Base-by-base conservation (phyloP, 2,329 filamentous ascomycete genomes). In the Ophiocordyceps camponoti-rufipedis region DNA sequence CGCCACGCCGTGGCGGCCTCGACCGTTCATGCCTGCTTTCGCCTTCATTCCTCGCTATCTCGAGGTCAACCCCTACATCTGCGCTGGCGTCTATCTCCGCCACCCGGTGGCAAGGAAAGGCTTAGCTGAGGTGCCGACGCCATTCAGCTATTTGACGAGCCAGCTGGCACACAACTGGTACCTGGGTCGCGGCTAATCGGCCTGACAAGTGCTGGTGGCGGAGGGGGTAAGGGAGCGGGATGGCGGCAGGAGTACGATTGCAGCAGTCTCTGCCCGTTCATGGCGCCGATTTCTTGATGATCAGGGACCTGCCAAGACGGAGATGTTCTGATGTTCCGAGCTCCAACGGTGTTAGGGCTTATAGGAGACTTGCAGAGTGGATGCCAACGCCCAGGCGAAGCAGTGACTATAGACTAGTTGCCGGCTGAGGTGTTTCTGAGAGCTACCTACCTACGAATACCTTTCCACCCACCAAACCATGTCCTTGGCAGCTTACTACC, bases 1-100 rank as follows among this genome's bases (percentile, higher is more conserved):
- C 60, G 74, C 74, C 5, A 95, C 88, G 2, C 91, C 91, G 12
- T 98, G 91, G 91, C 67, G 73, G 51, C 91, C 91, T 12, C 74
- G 87, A 46, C 74, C 82, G 45, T 96, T 76, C 64, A 93, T 98
- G 84, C 72, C 76, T 44, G 80, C 88, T 0, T 98, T 98, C 63
- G 87, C 88, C 23, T 95, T 94, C 63, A 87, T 98, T 53, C 91
- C 91, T 11, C 72, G 84, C 45, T 98, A 96, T 62, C 75, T 98
- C 49, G 93, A 98, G 67, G 91, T 98, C 54, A 95, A 96, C 70
- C 91, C 94, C 63, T 93, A 88, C 58, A 83, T 96, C 55, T 98
- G 91, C 64, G 82, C 88, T 1, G 91, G 91, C 11, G 87, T 98
- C 39, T 98, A 98, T 62, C 67, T 98, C 50, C 75, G 91, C 47